These are phyloP conservation scores for Erythrophleum ivorense DNA, from an alignment of 331 rosid genomes.

Conservation along the genomic window DNA sequence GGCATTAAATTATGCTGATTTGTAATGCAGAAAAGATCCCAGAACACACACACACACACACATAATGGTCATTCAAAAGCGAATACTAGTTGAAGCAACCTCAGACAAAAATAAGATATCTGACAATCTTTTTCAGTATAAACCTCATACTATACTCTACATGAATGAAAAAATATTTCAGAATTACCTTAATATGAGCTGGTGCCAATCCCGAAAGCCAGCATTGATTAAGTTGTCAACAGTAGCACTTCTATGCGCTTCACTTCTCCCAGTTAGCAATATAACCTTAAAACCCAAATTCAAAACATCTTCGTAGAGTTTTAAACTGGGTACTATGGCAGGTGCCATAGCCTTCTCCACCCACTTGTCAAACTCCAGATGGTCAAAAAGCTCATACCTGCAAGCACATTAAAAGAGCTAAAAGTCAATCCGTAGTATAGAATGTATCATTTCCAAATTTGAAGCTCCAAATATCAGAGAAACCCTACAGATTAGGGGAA, in stretches of 20 bases:
- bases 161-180: background rate
- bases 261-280: conserved; percentile 83
- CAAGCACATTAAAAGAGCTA: conserved; percentile 37
- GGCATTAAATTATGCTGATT: background rate
- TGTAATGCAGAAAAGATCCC: conserved; percentile 14
- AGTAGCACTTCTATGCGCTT: conserved; percentile 65
- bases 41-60: conserved; percentile 11
- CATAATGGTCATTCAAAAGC: background rate
- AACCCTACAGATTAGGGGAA: conserved; percentile 8
- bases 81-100: background rate
- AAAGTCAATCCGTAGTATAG: conserved; percentile 3
- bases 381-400: conserved; percentile 73
- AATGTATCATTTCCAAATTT: background rate
- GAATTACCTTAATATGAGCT: conserved; percentile 78
- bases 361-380: conserved; percentile 68
- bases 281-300: conserved; percentile 75
- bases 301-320: conserved; percentile 74
- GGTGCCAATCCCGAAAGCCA: conserved; percentile 77
- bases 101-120: background rate
- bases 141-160: background rate
- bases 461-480: background rate
- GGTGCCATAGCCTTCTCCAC: conserved; percentile 71
- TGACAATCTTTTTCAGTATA: background rate
- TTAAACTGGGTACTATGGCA: conserved; percentile 70
- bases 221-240: conserved; percentile 69